phyloP scores from a whole-genome alignment of 257 asterid species.

The Paulownia fortunei region DNA sequence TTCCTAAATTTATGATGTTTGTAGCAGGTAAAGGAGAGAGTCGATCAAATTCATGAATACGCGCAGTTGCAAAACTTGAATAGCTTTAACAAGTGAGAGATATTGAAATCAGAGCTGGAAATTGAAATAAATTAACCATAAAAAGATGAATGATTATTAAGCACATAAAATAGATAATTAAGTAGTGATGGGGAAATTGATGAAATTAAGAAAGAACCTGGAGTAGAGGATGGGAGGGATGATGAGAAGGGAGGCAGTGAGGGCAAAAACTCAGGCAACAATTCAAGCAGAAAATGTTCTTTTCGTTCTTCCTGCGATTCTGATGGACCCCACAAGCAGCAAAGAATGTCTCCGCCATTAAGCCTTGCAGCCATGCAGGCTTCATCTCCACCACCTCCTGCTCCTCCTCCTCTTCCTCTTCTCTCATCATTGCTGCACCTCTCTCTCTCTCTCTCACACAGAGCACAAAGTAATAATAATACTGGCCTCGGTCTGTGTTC shows the following conservation, averaged over 20 bases:
- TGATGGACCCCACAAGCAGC: constrained; percentile 65
- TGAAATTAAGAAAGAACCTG: constrained; percentile 71
- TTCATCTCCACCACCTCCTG: constrained; percentile 21
- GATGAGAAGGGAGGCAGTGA: constrained; percentile 84
- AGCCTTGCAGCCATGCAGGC: constrained; percentile 92
- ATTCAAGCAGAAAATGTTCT: constrained; percentile 82
- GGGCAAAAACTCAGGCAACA: constrained; percentile 87
- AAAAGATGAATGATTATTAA: not conserved
- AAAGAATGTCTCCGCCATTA: constrained; percentile 77
- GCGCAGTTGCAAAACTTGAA: too few relatives aligned
- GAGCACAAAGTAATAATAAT: not conserved
- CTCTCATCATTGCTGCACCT: constrained; percentile 30
- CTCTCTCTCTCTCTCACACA: constrained; percentile 22
- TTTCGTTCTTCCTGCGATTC: constrained; percentile 72
- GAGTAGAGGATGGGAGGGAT: constrained; percentile 62
- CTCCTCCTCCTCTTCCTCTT: not conserved
- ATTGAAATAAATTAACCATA: too few relatives aligned
- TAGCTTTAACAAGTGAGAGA: too few relatives aligned
- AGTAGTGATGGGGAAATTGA: too few relatives aligned
- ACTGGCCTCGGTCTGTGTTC: constrained; percentile 5
- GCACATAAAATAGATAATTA: too few relatives aligned
- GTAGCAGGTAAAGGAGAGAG: too few relatives aligned
- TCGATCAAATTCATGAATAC: too few relatives aligned
- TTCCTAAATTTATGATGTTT: too few relatives aligned
- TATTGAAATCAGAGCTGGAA: too few relatives aligned